phyloP scores from a whole-genome alignment of 2,329 filamentous ascomycete genomes.

The Pseudocercospora crystallina region DNA sequence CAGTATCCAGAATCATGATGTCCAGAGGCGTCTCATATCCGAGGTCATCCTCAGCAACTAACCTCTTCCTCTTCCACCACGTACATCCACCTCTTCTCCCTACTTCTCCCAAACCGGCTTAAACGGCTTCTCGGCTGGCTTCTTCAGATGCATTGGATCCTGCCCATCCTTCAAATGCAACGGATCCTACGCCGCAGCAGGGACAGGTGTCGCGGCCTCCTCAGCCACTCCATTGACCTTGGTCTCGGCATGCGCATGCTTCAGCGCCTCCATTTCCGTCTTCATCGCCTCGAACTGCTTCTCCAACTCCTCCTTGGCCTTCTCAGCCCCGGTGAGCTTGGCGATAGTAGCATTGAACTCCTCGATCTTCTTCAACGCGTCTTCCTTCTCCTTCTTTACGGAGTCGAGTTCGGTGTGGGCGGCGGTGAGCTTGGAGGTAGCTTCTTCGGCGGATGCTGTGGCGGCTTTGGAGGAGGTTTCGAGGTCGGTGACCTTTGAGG shows the following conservation, averaged over 20 bases:
- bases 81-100: neutral
- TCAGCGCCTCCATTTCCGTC: neutral
- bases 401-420: constrained; percentile 12
- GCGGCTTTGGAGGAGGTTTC: constrained; percentile 8
- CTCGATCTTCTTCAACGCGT: constrained; percentile 8
- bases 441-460: constrained; percentile 6
- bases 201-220: neutral
- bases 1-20: too few relatives aligned
- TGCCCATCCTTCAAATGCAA: too few relatives aligned
- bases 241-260: neutral
- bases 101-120: neutral
- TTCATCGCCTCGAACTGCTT: constrained; percentile 2
- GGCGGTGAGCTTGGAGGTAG: constrained; percentile 11
- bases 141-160: too few relatives aligned
- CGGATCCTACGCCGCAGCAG: neutral
- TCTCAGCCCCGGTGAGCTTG: constrained; percentile 10
- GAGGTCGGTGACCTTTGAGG: constrained; percentile 15
- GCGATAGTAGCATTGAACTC: constrained; percentile 5
- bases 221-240: constrained; percentile 1
- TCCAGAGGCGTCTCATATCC: neutral
- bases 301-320: constrained; percentile 3
- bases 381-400: constrained; percentile 10
- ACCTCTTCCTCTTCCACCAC: too few relatives aligned
- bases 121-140: neutral
- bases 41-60: neutral